These are phyloP conservation scores for Xylariales sp. DNA, from an alignment of 2,329 filamentous ascomycete species.

Conservation along the genomic window DNA sequence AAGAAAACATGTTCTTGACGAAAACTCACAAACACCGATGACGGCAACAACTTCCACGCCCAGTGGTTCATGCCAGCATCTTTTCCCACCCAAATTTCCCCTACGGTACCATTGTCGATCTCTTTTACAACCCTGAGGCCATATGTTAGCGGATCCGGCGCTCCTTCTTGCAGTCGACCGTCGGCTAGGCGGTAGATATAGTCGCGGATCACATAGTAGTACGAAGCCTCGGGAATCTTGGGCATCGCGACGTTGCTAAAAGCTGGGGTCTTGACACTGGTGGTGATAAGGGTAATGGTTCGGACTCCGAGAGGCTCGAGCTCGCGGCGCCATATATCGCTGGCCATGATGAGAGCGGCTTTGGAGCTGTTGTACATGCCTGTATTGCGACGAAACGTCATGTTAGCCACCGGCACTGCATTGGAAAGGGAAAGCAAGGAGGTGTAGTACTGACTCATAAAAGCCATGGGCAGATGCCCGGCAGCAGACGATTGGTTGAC, in stretches of 20 bases:
- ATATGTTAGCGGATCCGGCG: constrained; percentile 11
- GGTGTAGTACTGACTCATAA: constrained; percentile 1
- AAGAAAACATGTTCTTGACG: too few species aligned
- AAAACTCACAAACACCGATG: too few species aligned
- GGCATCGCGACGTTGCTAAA: constrained; percentile 8
- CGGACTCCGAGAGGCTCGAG: constrained; percentile 23
- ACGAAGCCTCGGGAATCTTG: constrained; percentile 15
- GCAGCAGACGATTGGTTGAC: constrained; percentile 10
- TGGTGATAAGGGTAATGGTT: constrained; percentile 21
- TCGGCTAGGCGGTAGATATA: constrained; percentile 10
- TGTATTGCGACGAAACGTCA: not conserved
- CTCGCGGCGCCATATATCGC: constrained; percentile 21
- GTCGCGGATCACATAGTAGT: constrained; percentile 14
- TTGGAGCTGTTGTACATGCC: constrained; percentile 24
- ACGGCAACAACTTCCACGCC: too few species aligned
- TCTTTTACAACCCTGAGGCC: constrained; percentile 13
- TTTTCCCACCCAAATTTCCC: constrained; percentile 16
- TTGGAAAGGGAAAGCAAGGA: not conserved
- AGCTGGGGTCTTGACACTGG: constrained; percentile 18
- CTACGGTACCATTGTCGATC: constrained; percentile 16
- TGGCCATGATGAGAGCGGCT: constrained; percentile 18
- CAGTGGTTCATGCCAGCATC: too few species aligned
- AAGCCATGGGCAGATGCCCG: constrained; percentile 2
- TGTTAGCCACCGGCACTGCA: not conserved
- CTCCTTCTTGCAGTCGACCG: constrained; percentile 11